Conservation (phyloP, 2,329 filamentous ascomycete genomes). For the Fusarium xyrophilum region DNA sequence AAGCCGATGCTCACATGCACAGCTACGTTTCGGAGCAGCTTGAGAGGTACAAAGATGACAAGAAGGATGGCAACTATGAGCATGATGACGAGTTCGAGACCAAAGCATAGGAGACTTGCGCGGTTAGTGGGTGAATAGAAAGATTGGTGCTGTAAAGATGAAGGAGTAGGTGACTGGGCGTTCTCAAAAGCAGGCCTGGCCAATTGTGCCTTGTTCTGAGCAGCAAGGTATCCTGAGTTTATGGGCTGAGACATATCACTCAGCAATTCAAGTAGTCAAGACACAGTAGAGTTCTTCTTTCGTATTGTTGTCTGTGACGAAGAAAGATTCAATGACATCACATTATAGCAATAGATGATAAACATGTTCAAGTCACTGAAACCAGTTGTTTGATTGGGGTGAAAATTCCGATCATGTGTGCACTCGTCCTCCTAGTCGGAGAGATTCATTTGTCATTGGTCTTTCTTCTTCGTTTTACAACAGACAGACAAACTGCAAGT, state of each 20-base stretch:
- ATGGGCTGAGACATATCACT: constrained; percentile 14
- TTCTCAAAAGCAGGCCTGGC: constrained; percentile 28
- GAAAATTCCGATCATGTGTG: neutral
- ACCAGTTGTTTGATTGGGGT: neutral
- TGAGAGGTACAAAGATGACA: constrained; percentile 64
- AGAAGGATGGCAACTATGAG: constrained; percentile 35
- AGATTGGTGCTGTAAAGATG: constrained; percentile 13
- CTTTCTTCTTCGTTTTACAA: neutral
- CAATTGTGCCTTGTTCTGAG: constrained; percentile 5
- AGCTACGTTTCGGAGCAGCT: constrained; percentile 85
- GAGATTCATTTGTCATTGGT: neutral
- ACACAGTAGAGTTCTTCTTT: constrained; percentile 2
- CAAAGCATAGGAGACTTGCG: constrained; percentile 38
- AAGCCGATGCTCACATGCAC: constrained; percentile 75
- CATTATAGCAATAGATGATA: neutral
- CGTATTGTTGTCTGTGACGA: neutral
- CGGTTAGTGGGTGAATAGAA: neutral
- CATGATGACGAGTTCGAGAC: constrained; percentile 58
- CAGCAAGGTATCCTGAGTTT: constrained; percentile 13
- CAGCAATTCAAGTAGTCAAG: constrained; percentile 15
- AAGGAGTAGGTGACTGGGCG: constrained; percentile 18
- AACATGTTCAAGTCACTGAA: neutral
- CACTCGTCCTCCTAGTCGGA: constrained; percentile 12
- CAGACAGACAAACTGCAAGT: neutral
- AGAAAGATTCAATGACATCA: neutral